These are phyloP conservation scores for Ormosia emarginata DNA, from an alignment of 306 rosid species.

Conservation along the genomic window DNA sequence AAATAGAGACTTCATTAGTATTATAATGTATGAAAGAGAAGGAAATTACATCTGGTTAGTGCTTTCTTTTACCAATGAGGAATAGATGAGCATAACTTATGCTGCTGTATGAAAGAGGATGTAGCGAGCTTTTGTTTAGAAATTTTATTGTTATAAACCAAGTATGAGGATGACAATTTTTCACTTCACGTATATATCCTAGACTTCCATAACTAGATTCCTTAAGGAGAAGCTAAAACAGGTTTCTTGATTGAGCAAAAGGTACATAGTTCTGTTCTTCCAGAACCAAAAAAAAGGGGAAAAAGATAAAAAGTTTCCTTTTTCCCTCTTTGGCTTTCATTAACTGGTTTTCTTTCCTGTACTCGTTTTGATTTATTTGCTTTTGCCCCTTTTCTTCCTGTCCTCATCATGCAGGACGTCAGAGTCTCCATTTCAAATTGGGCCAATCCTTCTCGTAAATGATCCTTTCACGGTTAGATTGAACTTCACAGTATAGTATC, in stretches of 20 bases:
- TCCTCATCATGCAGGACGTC: slow-evolving; percentile 62
- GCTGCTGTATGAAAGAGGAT: neutral
- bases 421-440: slow-evolving; percentile 71
- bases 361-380: neutral
- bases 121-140: neutral
- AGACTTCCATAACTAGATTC: neutral
- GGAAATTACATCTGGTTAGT: neutral
- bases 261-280: neutral
- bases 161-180: neutral
- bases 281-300: neutral
- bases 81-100: neutral
- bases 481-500: neutral
- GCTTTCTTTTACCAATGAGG: neutral
- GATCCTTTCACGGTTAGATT: slow-evolving; percentile 80
- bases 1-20: neutral
- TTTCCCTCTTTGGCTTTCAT: neutral
- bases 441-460: slow-evolving; percentile 75
- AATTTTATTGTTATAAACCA: neutral
- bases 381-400: neutral
- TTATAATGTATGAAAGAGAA: neutral
- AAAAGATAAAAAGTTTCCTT: neutral
- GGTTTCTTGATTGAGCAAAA: neutral
- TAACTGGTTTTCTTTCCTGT: neutral
- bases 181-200: neutral
- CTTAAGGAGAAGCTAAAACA: neutral